These are phyloP conservation scores for Metschnikowia borealis DNA, from an alignment of 805 yeast genomes.

Conservation along the genomic window DNA sequence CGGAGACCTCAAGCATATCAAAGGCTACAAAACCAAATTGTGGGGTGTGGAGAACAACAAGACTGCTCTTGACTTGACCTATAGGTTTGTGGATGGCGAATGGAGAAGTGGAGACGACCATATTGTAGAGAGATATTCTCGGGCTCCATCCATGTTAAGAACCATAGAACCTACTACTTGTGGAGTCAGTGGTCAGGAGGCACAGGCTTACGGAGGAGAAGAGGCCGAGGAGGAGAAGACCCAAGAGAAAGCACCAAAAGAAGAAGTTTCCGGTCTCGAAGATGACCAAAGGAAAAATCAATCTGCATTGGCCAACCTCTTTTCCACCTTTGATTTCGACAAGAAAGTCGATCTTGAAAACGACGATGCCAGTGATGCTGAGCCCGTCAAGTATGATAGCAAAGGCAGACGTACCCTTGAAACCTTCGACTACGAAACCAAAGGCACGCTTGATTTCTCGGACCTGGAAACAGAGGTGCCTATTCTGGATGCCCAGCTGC, in stretches of 20 bases:
- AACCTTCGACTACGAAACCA: constrained; percentile 33
- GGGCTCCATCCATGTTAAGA: neutral
- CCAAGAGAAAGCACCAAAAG: too few relatives aligned
- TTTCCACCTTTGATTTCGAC: constrained; percentile 50
- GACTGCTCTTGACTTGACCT: constrained; percentile 57
- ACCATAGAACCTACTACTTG: neutral
- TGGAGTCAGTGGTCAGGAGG: constrained; percentile 11
- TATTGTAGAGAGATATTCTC: constrained; percentile 56
- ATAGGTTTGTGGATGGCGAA: constrained; percentile 55
- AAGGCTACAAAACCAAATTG: constrained; percentile 68
- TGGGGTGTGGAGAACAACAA: constrained; percentile 87
- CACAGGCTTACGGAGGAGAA: neutral
- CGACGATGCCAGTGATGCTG: constrained; percentile 29
- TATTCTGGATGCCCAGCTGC: constrained; percentile 8
- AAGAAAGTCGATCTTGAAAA: constrained; percentile 40
- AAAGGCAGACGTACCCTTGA: constrained; percentile 34
- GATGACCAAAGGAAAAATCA: constrained; percentile 33
- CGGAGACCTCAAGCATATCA: constrained; percentile 53
- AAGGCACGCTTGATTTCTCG: constrained; percentile 20
- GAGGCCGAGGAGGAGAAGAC: too few relatives aligned
- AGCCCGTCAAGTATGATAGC: constrained; percentile 42
- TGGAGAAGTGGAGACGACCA: constrained; percentile 84
- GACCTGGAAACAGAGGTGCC: constrained; percentile 20
- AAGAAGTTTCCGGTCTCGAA: neutral
- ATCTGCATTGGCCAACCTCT: constrained; percentile 45